Evolutionary conservation across 805 yeast species (phyloP), one percentile per base, ranked within the genome.

Genomic region (Starmerella roubikii): DNA sequence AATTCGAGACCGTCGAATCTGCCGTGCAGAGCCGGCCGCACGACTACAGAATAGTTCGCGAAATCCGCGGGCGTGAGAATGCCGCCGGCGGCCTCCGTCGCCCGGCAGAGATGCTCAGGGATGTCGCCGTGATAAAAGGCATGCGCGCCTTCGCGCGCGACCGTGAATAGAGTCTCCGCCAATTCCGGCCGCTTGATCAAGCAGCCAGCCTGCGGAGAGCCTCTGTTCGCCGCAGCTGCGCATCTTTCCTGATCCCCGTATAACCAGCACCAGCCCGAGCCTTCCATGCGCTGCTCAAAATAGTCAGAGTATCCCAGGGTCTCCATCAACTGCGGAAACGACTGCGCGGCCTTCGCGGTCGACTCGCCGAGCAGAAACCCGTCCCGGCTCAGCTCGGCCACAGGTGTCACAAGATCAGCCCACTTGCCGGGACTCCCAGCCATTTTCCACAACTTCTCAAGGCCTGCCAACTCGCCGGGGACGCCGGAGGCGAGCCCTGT

Each of bases 391-490:
- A 79, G 53, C 4, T 74, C 66, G 1, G 76, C 72, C 1, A 86
- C 91, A 0, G 96, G 96, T 48, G 68, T 65, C 8, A 88, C 58
- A 41, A 88, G 63, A 17, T 82, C 75, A 19, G 54, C 54, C 96
- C 97, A 88, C 2, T 68, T 50, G 8, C 82, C 55, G 3, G 64
- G 65, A 0, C 93, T 93, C 0, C 93, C 93, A 12, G 56, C 46
- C 15, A 21, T 5, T 23, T 58, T 48, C 56, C 60, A 72, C 29
- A 88, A 61, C 31, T 66, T 69, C 50, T 78, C 73, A n/a, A 85
- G 61, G 0, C 96, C 98, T 42, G 75, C 76, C 34, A 88, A 51
- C 56, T 88, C 97, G 10, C 98, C 98, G 0, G 98, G 98, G 16
- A 80, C 72, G 1, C 74, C 97, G 9, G 76, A 74, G 0, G 95